Evolutionary conservation across 164 flowering plant genomes (phyloP).

Genomic region (Piper betle): DNA sequence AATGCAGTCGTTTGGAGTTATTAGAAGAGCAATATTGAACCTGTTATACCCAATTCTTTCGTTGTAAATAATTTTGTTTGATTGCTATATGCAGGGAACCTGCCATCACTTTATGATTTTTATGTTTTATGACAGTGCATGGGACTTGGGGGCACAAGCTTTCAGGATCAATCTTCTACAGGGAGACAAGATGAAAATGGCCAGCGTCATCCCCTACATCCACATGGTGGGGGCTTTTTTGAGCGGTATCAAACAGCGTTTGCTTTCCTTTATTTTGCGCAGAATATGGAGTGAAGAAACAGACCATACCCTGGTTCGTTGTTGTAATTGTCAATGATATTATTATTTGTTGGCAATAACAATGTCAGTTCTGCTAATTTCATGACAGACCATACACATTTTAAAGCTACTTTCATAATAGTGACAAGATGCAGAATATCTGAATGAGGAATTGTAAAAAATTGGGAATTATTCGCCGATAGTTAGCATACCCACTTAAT

Average conservation of each 20-base stretch:
- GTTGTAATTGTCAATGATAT: conserved; percentile 8
- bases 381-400: too few species aligned
- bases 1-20: too few species aligned
- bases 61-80: too few species aligned
- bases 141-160: conserved; percentile 23
- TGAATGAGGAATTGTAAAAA: too few species aligned
- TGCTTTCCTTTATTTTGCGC: conserved; percentile 82
- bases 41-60: too few species aligned
- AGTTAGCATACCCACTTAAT: too few species aligned
- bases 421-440: too few species aligned
- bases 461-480: too few species aligned
- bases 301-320: conserved; percentile 62
- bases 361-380: not conserved
- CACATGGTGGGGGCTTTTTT: conserved; percentile 28
- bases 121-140: conserved; percentile 29
- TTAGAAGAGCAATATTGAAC: too few species aligned
- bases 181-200: conserved; percentile 29
- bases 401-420: too few species aligned
- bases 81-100: not conserved
- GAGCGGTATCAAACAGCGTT: conserved; percentile 86
- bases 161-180: conserved; percentile 19
- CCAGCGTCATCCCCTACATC: conserved; percentile 18
- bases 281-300: conserved; percentile 76
- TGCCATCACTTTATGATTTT: not conserved
- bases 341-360: not conserved